Base-by-base conservation (phyloP, 179 eudicot genomes). In the Silene vulgaris region DNA sequence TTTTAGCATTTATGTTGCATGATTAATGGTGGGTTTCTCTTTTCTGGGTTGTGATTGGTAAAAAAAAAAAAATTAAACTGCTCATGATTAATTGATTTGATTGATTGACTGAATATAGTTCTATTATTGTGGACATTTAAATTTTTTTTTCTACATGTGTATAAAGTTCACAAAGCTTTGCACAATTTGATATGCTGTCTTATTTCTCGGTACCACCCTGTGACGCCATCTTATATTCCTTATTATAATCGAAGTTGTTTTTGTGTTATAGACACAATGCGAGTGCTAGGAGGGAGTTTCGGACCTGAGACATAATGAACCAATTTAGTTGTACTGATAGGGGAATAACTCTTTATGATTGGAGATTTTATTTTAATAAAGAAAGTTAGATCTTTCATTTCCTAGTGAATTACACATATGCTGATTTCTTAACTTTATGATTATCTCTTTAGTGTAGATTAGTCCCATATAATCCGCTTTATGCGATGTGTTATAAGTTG, bases 401-500 rank as follows among this genome's bases (percentile, higher is more conserved):
- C 9, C 9, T 70, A 26, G 65, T 62, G 11, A 9, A 60, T 37
- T 40, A 45, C 62, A 57, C 68, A 17, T 12, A 35, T 65, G 71
- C 57, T 54, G 64, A 50, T 80, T 71, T 75, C 14, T 13, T 30
- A 3, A 43, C 75, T 80, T 80, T 76, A 72, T 65, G 48, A 71
- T 50, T 17, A 76, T 35, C 12, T 9, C 73, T 75, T 71, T 76
- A 16, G 56, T 48, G 72, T 72, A 11, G 67, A 28, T 75, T 79
- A 72, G 69, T 72, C 14, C 37, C 37, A 28, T 8, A 45, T 66
- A 71, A 76, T 65, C 70, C 72, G 74, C 82, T 80, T 76, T 80
- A 76, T 37, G 54, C 20, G 54, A 64, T 75, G 23, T 56, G 61
- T n/a, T 57, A 65, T 78, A 73, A 26, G 68, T 19, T 75, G 74